Percentiles rank a stretch among this genome's conserved stretches.
These are phyloP conservation scores for Mortierella sp. DNA, from an alignment of 371 early-diverging fungal genomes.

Conservation along the genomic window DNA sequence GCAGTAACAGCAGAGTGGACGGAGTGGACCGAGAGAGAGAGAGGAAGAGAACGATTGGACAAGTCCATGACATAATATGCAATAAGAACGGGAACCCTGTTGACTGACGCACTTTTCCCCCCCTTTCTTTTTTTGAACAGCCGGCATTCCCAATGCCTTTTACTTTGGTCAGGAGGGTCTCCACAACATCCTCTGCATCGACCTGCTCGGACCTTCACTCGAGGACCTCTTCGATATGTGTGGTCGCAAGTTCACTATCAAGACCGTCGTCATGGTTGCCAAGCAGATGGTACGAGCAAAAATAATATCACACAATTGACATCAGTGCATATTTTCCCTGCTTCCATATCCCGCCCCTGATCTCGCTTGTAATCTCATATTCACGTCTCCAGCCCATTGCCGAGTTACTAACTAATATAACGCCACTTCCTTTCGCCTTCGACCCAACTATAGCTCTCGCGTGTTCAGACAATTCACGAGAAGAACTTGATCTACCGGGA, in stretches of 20 bases:
- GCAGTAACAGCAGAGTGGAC: neutral
- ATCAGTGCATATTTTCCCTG: neutral
- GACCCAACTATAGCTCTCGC: slow-evolving; percentile 71
- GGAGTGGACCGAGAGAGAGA: no score
- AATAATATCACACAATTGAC: neutral
- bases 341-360: neutral
- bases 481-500: slow-evolving; percentile 98
- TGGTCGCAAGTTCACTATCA: slow-evolving; percentile 89
- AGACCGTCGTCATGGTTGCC: slow-evolving; percentile 97
- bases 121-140: slow-evolving; percentile 35
- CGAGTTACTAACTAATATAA: no score
- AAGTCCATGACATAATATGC: neutral
- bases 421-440: neutral
- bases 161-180: slow-evolving; percentile 98
- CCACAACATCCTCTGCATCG: slow-evolving; percentile 96
- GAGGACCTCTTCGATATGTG: slow-evolving; percentile 99
- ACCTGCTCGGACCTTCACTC: slow-evolving; percentile 97
- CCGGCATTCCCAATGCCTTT: slow-evolving; percentile 91
- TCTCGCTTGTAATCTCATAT: neutral
- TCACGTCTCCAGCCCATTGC: neutral
- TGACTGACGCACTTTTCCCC: neutral
- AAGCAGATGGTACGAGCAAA: slow-evolving; percentile 89
- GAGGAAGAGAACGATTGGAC: neutral
- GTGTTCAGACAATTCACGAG: slow-evolving; percentile 97
- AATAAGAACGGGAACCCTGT: neutral